A percentile compares a stretch with the other conserved stretches of the same genome.
phyloP scores from a whole-genome alignment of 2,329 filamentous ascomycete genomes.

The Cadophora gregata region DNA sequence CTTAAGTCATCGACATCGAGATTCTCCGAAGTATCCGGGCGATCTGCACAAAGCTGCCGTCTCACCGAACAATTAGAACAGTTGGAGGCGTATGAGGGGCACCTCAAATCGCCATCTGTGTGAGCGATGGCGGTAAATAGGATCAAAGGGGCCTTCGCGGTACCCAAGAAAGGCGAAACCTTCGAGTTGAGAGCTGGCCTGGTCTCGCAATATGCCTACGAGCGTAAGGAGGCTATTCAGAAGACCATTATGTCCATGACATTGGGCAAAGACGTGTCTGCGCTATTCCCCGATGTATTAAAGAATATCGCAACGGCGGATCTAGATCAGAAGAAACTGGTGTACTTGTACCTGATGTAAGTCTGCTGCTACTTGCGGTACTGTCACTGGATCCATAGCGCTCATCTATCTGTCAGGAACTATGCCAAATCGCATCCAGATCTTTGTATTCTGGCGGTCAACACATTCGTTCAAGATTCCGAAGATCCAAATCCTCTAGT shows the following conservation, averaged over 20 bases:
- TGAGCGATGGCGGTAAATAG: conserved; percentile 88
- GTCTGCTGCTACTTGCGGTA: conserved; percentile 14
- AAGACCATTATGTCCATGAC: conserved; percentile 99
- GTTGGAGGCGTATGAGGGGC: conserved; percentile 46
- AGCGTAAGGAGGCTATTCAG: conserved; percentile 98
- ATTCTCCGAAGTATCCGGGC: not conserved
- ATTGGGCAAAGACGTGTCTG: conserved; percentile 95
- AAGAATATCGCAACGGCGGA: conserved; percentile 98
- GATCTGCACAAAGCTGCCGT: conserved; percentile 36
- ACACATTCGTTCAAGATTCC: conserved; percentile 98
- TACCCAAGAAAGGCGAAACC: conserved; percentile 95
- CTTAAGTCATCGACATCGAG: not conserved
- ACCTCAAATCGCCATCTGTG: conserved; percentile 47
- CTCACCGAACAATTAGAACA: conserved; percentile 32
- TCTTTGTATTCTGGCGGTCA: conserved; percentile 97
- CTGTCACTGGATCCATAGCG: conserved; percentile 6
- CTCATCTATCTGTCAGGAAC: conserved; percentile 67
- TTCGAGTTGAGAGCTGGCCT: conserved; percentile 95
- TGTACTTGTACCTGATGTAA: conserved; percentile 97
- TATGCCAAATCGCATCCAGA: conserved; percentile 99
- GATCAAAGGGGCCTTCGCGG: conserved; percentile 91
- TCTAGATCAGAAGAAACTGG: conserved; percentile 98
- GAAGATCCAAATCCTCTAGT: conserved; percentile 98
- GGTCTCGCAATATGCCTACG: conserved; percentile 98
- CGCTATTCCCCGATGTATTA: conserved; percentile 93